Base-by-base conservation (phyloP, 179 eudicot species). In the Patellifolia procumbens region DNA sequence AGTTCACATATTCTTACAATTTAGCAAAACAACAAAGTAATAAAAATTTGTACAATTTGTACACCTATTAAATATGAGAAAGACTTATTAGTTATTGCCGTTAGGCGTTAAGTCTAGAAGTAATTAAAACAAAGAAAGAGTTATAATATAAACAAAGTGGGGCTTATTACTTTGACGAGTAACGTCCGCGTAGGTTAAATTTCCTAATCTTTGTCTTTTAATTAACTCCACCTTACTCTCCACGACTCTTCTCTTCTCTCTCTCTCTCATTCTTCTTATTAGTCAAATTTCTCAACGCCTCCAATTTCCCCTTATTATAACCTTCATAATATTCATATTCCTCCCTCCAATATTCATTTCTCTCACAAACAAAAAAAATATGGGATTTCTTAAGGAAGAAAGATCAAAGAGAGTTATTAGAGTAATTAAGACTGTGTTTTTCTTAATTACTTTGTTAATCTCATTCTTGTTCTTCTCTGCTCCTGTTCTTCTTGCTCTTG, bases 381-480 rank as follows among this genome's bases (percentile, higher is more conserved):
- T 90, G 90, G 88, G 91, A 1, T 81, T 82, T 9, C 46, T 73
- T 0, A 90, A 92, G 49, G 92, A 88, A 45, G 95, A 91, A 66
- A 81, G 73, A 84, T 26, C 74, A 42, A 79, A 72, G 63, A 79
- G 81, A 20, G 32, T 88, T 2, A 71, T 90, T 1, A 84, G 98
- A 83, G 94, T 83, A 65, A 72, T 95, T n/a, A 91, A 89, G 78
- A 90, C 97, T 4, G 56, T 92, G 16, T 91, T 95, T 73, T 89
- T 95, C 89, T 55, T 95, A 37, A 84, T 93, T 74, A 83, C 93
- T 19, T 83, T 95, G 85, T 53, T 89, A 8, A 78, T 93, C 31
- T 95, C 99, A 2, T 83, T 95, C 52, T 83, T 95, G 5, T 61
- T 93, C 45, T 86, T 94, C 82, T 95, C 93, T 13, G 96, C 98